These are phyloP conservation scores for Mrakia blollopis DNA, from an alignment of 768 basidiomycete genomes.

Conservation along the genomic window DNA sequence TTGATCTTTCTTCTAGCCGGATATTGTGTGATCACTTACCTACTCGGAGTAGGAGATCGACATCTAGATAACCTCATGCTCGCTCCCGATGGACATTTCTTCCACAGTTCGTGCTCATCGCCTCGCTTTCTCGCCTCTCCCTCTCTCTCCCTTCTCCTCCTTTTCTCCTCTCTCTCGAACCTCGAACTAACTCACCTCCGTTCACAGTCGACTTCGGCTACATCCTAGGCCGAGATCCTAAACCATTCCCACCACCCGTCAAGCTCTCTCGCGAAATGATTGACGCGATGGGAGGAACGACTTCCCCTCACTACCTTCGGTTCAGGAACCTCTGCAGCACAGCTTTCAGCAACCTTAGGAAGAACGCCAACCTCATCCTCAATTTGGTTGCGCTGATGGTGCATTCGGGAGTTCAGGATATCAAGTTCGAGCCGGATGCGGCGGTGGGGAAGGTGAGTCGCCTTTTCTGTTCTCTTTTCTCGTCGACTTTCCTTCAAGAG, in stretches of 20 bases:
- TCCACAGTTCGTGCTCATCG: conserved; percentile 62
- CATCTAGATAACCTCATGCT: conserved; percentile 93
- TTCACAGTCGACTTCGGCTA: conserved; percentile 95
- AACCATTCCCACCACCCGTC: conserved; percentile 94
- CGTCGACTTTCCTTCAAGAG: not conserved
- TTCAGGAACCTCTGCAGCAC: conserved; percentile 97
- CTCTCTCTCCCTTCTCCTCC: not conserved
- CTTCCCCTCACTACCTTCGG: conserved; percentile 88
- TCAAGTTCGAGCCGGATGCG: conserved; percentile 62
- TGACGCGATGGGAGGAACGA: conserved; percentile 96
- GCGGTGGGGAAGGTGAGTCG: conserved; percentile 49
- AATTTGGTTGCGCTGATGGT: conserved; percentile 96
- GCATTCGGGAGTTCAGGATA: conserved; percentile 94
- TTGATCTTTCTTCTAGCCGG: conserved; percentile 58
- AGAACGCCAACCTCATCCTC: conserved; percentile 93
- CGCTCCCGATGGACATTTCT: conserved; percentile 95
- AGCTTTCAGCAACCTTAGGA: conserved; percentile 92
- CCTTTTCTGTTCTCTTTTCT: not conserved
- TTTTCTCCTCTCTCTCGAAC: not conserved
- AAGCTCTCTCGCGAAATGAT: conserved; percentile 99
- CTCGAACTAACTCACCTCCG: too few relatives aligned
- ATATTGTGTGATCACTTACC: conserved; percentile 93
- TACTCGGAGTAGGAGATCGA: conserved; percentile 93
- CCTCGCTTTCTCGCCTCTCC: not conserved
- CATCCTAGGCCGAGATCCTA: conserved; percentile 94